Percentiles rank a stretch among this genome's conserved stretches.
phyloP scores from a whole-genome alignment of 106 monocot genomes.

The Dendrobium huoshanense region DNA sequence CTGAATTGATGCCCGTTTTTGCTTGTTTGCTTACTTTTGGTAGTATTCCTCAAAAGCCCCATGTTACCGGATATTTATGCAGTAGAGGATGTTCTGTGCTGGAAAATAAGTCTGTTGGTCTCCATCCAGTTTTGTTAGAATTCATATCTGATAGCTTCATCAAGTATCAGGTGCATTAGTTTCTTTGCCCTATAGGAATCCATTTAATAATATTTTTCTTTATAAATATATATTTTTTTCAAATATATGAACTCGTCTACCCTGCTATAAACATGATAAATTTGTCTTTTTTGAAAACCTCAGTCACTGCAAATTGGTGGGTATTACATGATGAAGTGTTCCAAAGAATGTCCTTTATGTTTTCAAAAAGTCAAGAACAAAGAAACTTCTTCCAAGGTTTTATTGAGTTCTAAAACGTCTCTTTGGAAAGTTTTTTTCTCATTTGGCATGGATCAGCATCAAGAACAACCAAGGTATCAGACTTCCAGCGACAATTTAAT shows the following conservation, averaged over 20 bases:
- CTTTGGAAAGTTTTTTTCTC: conserved; percentile 50
- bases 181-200: neutral
- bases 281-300: conserved; percentile 4
- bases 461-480: conserved; percentile 7
- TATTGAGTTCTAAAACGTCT: conserved; percentile 29
- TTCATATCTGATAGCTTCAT: conserved; percentile 42
- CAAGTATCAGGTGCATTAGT: conserved; percentile 54
- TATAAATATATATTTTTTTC: neutral
- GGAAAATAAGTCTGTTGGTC: conserved; percentile 6
- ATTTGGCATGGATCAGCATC: conserved; percentile 14
- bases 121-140: conserved; percentile 54
- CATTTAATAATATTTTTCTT: neutral
- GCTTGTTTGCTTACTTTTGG: conserved; percentile 37
- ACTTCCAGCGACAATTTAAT: conserved; percentile 13
- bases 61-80: conserved; percentile 20
- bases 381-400: conserved; percentile 21
- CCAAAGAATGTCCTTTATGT: conserved; percentile 15
- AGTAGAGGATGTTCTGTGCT: conserved; percentile 1
- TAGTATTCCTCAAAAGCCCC: conserved; percentile 12
- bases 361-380: conserved; percentile 5
- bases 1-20: conserved; percentile 13
- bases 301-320: conserved; percentile 48
- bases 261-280: neutral
- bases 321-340: conserved; percentile 54
- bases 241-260: neutral